These are phyloP conservation scores for Nannochloris sp. DNA, from an alignment of 139 green algal genomes.

Conservation along the genomic window DNA sequence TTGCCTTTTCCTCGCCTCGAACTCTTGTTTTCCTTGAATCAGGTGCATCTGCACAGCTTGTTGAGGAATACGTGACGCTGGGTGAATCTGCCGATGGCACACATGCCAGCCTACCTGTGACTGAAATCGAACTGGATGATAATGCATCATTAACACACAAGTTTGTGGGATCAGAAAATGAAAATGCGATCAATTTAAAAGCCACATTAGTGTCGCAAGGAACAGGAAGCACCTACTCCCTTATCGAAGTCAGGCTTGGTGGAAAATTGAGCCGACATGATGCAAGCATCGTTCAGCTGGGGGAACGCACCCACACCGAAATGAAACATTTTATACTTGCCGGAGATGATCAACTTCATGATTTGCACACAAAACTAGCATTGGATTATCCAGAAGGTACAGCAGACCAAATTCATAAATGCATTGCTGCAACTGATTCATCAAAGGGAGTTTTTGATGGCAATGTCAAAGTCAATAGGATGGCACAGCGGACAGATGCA, in stretches of 20 bases:
- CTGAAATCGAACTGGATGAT: constrained; percentile 54
- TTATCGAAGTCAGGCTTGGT: constrained; percentile 68
- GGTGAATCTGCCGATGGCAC: constrained; percentile 15
- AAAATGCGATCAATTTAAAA: constrained; percentile 57
- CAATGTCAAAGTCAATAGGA: constrained; percentile 80
- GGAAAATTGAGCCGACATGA: constrained; percentile 75
- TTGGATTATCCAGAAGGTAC: constrained; percentile 67
- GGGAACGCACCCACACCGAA: constrained; percentile 13
- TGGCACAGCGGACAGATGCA: constrained; percentile 92
- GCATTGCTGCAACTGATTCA: constrained; percentile 75
- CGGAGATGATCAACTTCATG: constrained; percentile 80
- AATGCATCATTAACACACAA: constrained; percentile 55
- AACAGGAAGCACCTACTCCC: constrained; percentile 46
- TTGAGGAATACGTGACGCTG: constrained; percentile 66
- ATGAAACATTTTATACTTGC: constrained; percentile 85
- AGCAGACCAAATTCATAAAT: constrained; percentile 93
- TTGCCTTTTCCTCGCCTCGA: constrained; percentile 28
- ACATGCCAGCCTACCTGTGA: constrained; percentile 30
- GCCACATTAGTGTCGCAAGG: constrained; percentile 68
- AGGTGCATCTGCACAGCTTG: constrained; percentile 37
- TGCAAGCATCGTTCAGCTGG: constrained; percentile 66
- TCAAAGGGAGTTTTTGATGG: constrained; percentile 93
- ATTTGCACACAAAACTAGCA: constrained; percentile 82
- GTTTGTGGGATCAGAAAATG: constrained; percentile 44
- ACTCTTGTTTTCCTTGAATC: constrained; percentile 53